These are phyloP conservation scores for Aspergillus amoenus DNA, from an alignment of 2,329 filamentous ascomycete genomes.

Conservation along the genomic window DNA sequence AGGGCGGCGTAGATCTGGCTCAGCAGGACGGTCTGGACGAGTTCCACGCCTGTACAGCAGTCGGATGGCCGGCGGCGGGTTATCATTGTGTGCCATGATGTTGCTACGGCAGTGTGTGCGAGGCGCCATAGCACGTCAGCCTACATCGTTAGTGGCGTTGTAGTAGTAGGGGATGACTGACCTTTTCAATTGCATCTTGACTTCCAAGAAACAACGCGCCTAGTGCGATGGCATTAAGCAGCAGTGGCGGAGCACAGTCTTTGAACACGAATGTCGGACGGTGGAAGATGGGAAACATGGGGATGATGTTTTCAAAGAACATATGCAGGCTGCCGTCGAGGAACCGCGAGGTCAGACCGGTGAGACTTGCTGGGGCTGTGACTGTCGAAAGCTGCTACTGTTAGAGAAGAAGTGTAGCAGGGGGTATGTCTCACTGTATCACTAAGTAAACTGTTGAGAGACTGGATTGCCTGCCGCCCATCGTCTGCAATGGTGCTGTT, in stretches of 20 bases:
- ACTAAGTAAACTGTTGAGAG: constrained; percentile 1
- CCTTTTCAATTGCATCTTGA: constrained; percentile 2
- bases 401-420: background rate
- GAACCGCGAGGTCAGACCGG: constrained; percentile 9
- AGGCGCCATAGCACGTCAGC: constrained; percentile 13
- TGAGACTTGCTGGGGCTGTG: background rate
- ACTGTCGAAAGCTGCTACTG: background rate
- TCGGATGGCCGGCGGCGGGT: constrained; percentile 3
- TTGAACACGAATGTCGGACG: constrained; percentile 6
- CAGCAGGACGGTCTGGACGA: constrained; percentile 32
- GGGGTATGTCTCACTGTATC: background rate
- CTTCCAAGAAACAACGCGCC: constrained; percentile 10
- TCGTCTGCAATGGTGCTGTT: constrained; percentile 4
- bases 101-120: constrained; percentile 14
- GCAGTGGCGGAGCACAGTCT: constrained; percentile 2
- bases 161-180: background rate
- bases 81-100: constrained; percentile 14
- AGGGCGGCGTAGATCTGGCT: constrained; percentile 35
- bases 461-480: constrained; percentile 4
- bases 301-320: constrained; percentile 14
- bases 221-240: constrained; percentile 11
- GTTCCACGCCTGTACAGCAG: constrained; percentile 31
- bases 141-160: background rate
- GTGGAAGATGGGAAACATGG: constrained; percentile 13
- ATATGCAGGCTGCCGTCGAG: constrained; percentile 14